Evolutionary conservation across 1,284 basidiomycete genomes (phyloP), one percentile per base, ranked within the genome.

Genomic region (Ganoderma boninense): DNA sequence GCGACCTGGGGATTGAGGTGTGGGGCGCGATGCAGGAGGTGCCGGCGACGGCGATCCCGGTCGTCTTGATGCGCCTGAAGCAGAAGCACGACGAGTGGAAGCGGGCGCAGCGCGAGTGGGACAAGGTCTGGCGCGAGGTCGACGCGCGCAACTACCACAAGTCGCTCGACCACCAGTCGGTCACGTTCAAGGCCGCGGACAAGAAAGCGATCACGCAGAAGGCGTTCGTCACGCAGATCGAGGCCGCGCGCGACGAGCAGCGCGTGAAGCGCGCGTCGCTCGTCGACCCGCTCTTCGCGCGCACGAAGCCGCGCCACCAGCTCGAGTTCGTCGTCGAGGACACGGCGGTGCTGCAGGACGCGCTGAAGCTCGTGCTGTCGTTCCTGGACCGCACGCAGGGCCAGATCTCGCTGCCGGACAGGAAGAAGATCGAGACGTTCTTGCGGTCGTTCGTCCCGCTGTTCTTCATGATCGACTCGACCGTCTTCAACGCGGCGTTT

Each of bases 41-140:
- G 92, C 97, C 97, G 0, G 90, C 91, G 26, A 85, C 93, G n/a
- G 95, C 98, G 0, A 93, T 99, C 20, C 32, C 97, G 0, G 92
- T 99, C 70, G 96, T 99, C 0, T 87, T 99, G n/a, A 85, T 89
- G 52, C 90, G 98, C 11, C 84, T 99, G 73, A 98, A 98, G 85
- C 93, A 95, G 81, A 99, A 99, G 84, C 97, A 99, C 80, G 96
- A 97, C 75, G 97, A 99, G 80, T 99, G 98, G 97, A 98, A 97
- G 83, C 89, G 95, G n/a, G 97, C 96, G n/a, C 95, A 98, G 81
- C 85, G 96, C 72, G 98, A 98, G 83, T 99, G 98, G 98, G 98
- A 99, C 84, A 96, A 97, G 80, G 95, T 99, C 63, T 99, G 97
- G 98, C 87, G 97, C 67, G 97, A 98, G 84, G 95, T 98, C 29